Percentiles rank a stretch among this genome's conserved stretches.
These are phyloP conservation scores for Pseudotsuga menziesii DNA, from an alignment of 75 land plant genomes.

Conservation along the genomic window DNA sequence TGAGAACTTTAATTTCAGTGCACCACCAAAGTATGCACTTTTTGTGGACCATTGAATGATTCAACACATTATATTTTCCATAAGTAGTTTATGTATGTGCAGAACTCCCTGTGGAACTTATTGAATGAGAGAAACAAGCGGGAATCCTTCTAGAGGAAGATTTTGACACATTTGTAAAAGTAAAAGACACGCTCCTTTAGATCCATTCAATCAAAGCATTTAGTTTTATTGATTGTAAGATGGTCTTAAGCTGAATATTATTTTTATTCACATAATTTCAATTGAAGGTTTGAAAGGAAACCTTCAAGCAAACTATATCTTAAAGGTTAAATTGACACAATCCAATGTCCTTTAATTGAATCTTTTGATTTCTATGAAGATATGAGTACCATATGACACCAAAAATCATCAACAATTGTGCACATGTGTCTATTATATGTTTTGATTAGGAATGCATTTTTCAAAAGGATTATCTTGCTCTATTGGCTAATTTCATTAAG, in stretches of 20 bases:
- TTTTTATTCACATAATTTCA: constrained; percentile 45
- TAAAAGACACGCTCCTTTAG: constrained; percentile 6
- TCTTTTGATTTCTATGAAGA: not conserved
- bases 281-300: constrained; percentile 60
- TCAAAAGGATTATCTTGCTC: not conserved
- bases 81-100: constrained; percentile 10
- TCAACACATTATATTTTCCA: not conserved
- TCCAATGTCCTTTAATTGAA: not conserved
- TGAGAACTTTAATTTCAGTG: not conserved
- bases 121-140: constrained; percentile 56
- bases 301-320: constrained; percentile 57
- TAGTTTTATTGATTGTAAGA: not conserved
- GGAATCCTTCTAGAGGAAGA: constrained; percentile 68
- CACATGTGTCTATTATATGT: not conserved
- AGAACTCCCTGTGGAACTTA: constrained; percentile 54
- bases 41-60: not conserved
- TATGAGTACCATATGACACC: not conserved
- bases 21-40: not conserved
- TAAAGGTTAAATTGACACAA: constrained; percentile 33
- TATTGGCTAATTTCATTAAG: not conserved
- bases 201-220: not conserved
- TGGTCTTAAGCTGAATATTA: constrained; percentile 1
- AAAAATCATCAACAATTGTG: not conserved
- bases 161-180: constrained; percentile 89
- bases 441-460: not conserved